These are phyloP conservation scores for Gossypium bickii DNA, from an alignment of 345 rosid genomes.

Conservation along the genomic window DNA sequence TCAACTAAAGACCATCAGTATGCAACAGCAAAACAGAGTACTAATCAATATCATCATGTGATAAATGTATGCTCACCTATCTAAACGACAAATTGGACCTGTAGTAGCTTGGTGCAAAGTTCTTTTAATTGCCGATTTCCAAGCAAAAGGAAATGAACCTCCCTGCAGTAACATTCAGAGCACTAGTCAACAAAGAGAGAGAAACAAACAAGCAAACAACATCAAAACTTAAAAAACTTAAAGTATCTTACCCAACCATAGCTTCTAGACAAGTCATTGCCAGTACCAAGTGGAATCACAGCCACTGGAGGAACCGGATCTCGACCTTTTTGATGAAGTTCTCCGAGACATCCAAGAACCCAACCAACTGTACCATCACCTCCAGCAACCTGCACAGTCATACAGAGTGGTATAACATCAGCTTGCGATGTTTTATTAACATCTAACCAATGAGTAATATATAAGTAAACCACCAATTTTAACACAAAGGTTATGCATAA, in stretches of 20 bases:
- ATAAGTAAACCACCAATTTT: background rate
- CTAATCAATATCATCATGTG: background rate
- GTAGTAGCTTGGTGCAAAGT: constrained; percentile 57
- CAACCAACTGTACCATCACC: constrained; percentile 99
- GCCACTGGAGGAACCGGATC: constrained; percentile 82
- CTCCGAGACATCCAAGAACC: constrained; percentile 84
- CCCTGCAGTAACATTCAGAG: constrained; percentile 52
- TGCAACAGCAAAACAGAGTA: background rate
- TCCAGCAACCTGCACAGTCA: constrained; percentile 81
- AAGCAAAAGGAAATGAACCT: constrained; percentile 90
- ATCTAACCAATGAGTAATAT: background rate
- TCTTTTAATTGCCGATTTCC: constrained; percentile 89
- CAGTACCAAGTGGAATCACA: constrained; percentile 91
- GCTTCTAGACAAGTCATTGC: constrained; percentile 90
- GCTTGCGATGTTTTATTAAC: background rate
- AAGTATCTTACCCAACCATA: constrained; percentile 81
- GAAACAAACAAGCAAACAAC: constrained; percentile 15
- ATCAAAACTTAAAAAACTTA: constrained; percentile 8
- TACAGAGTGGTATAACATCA: constrained; percentile 11
- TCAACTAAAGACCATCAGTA: background rate
- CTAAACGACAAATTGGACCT: constrained; percentile 63
- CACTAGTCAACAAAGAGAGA: constrained; percentile 18
- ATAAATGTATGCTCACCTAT: constrained; percentile 45
- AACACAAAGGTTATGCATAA: background rate
- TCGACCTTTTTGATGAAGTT: constrained; percentile 47